Evolutionary conservation across 2,329 filamentous ascomycete genomes (phyloP).

Genomic region (Hypomyces rosellus): DNA sequence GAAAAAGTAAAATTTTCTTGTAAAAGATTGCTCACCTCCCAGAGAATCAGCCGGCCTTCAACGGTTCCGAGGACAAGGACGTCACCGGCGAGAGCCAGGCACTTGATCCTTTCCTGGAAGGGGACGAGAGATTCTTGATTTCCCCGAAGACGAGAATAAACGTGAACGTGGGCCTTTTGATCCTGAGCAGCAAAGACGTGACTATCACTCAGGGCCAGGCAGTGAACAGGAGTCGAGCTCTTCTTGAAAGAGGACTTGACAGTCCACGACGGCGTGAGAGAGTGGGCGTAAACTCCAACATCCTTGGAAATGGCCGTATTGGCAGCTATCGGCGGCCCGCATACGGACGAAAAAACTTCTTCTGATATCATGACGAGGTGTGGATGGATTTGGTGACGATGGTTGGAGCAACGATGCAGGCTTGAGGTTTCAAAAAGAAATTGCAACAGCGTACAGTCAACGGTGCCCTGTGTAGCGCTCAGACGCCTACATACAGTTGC

Average conservation of each 20-base stretch:
- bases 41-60: slow-evolving; percentile 79
- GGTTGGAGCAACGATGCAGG: not conserved
- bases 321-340: slow-evolving; percentile 51
- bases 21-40: slow-evolving; percentile 63
- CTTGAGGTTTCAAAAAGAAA: not conserved
- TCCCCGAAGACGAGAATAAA: slow-evolving; percentile 77
- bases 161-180: slow-evolving; percentile 86
- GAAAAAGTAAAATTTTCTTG: not conserved
- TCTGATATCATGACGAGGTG: slow-evolving; percentile 48
- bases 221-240: slow-evolving; percentile 72
- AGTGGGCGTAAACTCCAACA: slow-evolving; percentile 80
- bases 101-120: slow-evolving; percentile 80
- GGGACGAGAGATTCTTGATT: slow-evolving; percentile 85
- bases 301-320: slow-evolving; percentile 66
- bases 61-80: slow-evolving; percentile 75
- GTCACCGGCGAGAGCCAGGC: slow-evolving; percentile 64
- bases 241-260: slow-evolving; percentile 83
- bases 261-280: slow-evolving; percentile 70
- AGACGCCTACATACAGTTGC: too few species aligned
- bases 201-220: slow-evolving; percentile 69
- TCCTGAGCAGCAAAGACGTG: slow-evolving; percentile 90
- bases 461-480: too few species aligned
- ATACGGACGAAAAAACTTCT: slow-evolving; percentile 53
- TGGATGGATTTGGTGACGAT: not conserved
- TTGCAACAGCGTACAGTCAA: not conserved